phyloP scores from a whole-genome alignment of 164 flowering plant species.

The Chimonanthus salicifolius region DNA sequence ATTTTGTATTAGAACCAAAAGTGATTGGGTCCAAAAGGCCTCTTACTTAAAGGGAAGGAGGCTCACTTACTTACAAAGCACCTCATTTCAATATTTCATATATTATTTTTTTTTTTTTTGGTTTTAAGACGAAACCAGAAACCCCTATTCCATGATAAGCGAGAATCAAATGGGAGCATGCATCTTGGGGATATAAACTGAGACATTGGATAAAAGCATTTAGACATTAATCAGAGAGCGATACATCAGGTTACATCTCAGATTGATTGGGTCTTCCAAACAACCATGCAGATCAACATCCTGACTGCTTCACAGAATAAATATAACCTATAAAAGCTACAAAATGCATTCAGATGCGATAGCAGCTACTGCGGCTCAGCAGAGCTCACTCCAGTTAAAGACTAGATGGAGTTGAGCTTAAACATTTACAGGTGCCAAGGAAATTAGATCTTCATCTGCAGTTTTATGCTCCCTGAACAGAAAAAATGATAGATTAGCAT shows the following conservation, averaged over 20 bases:
- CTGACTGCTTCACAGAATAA: background rate
- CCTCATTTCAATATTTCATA: too few species aligned
- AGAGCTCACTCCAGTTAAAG: background rate
- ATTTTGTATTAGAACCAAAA: too few species aligned
- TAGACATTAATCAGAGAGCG: background rate
- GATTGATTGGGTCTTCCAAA: background rate
- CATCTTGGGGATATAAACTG: background rate
- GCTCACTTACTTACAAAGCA: too few species aligned
- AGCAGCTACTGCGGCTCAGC: background rate
- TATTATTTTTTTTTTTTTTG: too few species aligned
- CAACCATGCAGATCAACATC: background rate
- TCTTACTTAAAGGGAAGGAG: too few species aligned
- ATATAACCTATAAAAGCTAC: background rate
- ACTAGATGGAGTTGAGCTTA: background rate
- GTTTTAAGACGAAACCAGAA: too few species aligned
- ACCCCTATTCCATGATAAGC: too few species aligned
- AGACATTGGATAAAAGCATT: background rate
- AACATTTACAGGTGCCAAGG: background rate
- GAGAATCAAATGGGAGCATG: too few species aligned
- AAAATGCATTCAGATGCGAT: background rate
- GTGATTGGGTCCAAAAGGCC: too few species aligned
- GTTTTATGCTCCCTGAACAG: slow-evolving; percentile 4
- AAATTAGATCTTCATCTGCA: background rate
- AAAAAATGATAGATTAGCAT: background rate
- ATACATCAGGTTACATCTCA: background rate